Conservation (phyloP, 2,329 filamentous ascomycete species). For the Penicillium crustosum region DNA sequence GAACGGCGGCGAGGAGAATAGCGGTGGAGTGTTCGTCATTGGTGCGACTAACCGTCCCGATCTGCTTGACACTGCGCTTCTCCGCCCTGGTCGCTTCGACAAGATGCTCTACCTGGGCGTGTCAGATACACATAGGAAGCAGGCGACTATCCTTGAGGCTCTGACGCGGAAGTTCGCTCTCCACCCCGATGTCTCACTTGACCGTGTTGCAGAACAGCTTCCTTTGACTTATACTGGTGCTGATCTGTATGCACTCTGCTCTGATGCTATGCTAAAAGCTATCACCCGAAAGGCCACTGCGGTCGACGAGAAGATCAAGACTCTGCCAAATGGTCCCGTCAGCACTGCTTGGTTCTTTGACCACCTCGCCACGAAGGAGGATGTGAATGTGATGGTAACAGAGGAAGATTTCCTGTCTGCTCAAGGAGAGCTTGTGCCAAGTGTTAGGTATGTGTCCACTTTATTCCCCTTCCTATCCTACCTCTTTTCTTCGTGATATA, state of each 20-base stretch:
- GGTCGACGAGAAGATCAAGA: conserved; percentile 79
- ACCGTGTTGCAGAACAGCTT: conserved; percentile 69
- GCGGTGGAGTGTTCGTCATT: conserved; percentile 89
- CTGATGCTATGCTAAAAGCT: conserved; percentile 97
- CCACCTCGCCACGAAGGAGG: conserved; percentile 77
- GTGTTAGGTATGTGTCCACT: conserved; percentile 58
- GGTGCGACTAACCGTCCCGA: conserved; percentile 95
- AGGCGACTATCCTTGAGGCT: conserved; percentile 89
- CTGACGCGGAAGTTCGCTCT: conserved; percentile 93
- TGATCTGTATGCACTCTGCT: conserved; percentile 95
- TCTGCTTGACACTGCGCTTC: conserved; percentile 81
- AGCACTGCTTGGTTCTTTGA: conserved; percentile 96
- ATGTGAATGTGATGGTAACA: conserved; percentile 82
- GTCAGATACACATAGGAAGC: conserved; percentile 94
- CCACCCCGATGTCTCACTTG: conserved; percentile 73
- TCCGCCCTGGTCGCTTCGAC: conserved; percentile 89
- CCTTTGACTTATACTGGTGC: conserved; percentile 97
- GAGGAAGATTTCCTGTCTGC: conserved; percentile 86
- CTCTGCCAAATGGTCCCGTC: conserved; percentile 59
- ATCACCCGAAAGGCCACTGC: conserved; percentile 84
- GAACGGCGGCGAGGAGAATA: conserved; percentile 81
- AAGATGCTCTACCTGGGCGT: conserved; percentile 98
- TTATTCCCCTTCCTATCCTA: not conserved
- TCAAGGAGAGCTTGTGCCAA: conserved; percentile 82
- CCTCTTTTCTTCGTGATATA: not conserved